These are phyloP conservation scores for Suillus lakei DNA, from an alignment of 768 basidiomycete species.

Conservation along the genomic window DNA sequence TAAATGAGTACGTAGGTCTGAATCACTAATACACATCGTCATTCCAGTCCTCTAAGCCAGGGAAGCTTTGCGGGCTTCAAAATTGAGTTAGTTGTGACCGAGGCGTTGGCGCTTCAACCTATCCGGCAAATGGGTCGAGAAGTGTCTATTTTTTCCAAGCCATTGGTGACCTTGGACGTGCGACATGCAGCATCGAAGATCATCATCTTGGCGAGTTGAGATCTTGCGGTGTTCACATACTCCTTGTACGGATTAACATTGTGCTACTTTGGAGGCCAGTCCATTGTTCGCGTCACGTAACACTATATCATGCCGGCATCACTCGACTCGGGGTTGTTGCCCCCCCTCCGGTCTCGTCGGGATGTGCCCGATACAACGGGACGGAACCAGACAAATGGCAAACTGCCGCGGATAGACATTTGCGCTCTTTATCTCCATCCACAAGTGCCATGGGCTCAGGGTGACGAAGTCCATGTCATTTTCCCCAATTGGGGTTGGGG, in stretches of 20 bases:
- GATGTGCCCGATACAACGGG: constrained; percentile 1
- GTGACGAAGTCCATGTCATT: neutral
- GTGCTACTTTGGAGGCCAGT: neutral
- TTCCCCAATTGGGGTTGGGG: neutral
- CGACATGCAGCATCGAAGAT: neutral
- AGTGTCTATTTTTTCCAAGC: neutral
- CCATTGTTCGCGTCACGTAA: too few relatives aligned
- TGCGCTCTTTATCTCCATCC: neutral
- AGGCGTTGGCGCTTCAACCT: neutral
- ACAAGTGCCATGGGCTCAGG: neutral
- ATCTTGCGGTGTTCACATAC: neutral
- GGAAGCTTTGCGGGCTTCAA: constrained; percentile 3
- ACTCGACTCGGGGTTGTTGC: neutral
- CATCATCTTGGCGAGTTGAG: neutral
- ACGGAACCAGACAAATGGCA: neutral
- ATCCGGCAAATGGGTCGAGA: neutral
- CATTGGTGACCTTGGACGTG: neutral
- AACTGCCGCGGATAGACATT: neutral
- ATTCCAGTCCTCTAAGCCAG: neutral
- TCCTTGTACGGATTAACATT: neutral
- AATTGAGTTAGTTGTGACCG: neutral
- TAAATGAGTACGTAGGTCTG: neutral
- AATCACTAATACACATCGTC: neutral
- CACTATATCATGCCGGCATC: neutral
- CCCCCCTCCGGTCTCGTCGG: neutral